A percentile compares a stretch with the other conserved stretches of the same genome.
Conservation (phyloP, 345 rosid species). For the Aquilaria yunnanensis region DNA sequence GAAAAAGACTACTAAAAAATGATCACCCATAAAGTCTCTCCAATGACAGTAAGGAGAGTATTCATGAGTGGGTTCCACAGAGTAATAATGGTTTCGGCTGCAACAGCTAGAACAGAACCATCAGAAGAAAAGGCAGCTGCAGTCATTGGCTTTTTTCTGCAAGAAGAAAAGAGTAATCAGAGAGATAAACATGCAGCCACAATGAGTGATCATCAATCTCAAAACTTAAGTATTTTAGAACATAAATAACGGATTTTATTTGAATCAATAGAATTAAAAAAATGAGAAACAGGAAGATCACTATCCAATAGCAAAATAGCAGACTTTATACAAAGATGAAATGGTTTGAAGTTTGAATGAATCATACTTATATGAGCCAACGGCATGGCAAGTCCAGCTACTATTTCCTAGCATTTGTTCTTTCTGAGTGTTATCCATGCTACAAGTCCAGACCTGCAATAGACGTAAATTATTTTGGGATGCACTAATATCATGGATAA, state of each 20-base stretch:
- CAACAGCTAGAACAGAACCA: conserved; percentile 96
- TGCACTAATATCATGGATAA: conserved; percentile 1
- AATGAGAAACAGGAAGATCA: no score
- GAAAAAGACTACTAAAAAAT: neutral
- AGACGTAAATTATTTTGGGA: neutral
- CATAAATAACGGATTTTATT: no score
- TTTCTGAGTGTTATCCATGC: conserved; percentile 32
- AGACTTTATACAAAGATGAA: neutral
- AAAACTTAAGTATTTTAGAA: no score
- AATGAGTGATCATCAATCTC: no score
- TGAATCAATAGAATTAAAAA: no score
- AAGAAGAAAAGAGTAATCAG: conserved; percentile 13
- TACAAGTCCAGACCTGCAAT: conserved; percentile 70
- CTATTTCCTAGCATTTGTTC: conserved; percentile 31
- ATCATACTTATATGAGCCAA: conserved; percentile 86
- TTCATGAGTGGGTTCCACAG: conserved; percentile 85
- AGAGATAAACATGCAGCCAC: neutral
- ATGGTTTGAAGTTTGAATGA: neutral
- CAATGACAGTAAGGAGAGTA: conserved; percentile 73
- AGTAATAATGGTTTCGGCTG: conserved; percentile 83
- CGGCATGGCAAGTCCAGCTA: conserved; percentile 87
- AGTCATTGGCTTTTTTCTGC: conserved; percentile 83
- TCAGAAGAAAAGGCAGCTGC: conserved; percentile 93
- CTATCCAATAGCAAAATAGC: no score
- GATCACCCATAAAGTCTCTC: conserved; percentile 58